Conservation (phyloP, 2,329 filamentous ascomycete genomes). For the Ophiostoma sp. region DNA sequence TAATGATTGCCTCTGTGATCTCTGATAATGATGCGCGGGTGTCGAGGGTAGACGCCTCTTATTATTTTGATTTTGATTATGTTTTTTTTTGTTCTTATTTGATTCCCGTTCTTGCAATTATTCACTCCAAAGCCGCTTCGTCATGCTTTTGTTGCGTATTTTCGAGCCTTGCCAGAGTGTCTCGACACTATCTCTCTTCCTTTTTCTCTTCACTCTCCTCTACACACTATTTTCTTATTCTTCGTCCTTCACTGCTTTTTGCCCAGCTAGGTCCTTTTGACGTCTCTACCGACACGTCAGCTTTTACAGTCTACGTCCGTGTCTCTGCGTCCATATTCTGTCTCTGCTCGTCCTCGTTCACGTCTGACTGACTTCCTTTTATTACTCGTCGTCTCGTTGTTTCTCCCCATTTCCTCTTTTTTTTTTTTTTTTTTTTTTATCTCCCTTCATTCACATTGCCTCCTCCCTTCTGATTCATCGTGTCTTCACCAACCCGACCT, state of each 20-base stretch:
- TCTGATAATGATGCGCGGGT: neutral
- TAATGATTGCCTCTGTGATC: neutral
- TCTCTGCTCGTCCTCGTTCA: neutral
- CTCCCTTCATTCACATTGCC: neutral
- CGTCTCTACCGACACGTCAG: constrained; percentile 9
- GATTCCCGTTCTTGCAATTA: neutral
- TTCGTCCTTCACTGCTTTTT: neutral
- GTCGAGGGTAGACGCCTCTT: neutral
- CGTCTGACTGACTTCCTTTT: neutral
- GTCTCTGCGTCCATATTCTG: neutral
- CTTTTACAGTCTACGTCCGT: neutral
- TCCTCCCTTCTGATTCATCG: neutral
- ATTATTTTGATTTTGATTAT: neutral
- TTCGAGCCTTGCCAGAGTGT: no score
- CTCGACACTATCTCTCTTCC: neutral
- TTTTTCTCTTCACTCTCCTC: neutral
- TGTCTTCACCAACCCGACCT: neutral
- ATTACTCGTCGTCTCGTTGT: neutral
- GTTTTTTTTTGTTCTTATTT: neutral
- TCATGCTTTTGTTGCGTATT: neutral
- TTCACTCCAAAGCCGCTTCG: no score
- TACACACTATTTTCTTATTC: neutral
- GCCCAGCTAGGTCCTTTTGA: neutral
- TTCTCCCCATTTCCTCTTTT: neutral
- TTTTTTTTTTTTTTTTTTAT: neutral